Evolutionary conservation across 2,329 filamentous ascomycete species (phyloP).

Genomic region (Hypoxylon sp.): DNA sequence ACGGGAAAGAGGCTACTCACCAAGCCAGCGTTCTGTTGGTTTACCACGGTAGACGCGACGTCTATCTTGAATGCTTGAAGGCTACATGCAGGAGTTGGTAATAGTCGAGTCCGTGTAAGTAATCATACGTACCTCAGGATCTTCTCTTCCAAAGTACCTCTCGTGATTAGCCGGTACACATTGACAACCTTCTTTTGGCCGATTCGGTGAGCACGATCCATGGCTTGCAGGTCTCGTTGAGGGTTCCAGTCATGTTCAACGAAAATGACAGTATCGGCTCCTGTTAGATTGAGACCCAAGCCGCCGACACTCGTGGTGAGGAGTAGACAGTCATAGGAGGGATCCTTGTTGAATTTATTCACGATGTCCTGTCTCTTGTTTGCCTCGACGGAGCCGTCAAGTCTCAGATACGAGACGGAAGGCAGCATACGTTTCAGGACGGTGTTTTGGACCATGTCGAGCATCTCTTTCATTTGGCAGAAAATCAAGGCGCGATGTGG

Average conservation of each 20-base stretch:
- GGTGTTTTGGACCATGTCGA: constrained; percentile 97
- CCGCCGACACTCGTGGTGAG: constrained; percentile 96
- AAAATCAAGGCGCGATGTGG: constrained; percentile 96
- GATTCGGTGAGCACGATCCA: constrained; percentile 98
- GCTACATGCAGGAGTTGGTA: constrained; percentile 52
- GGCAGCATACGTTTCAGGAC: constrained; percentile 93
- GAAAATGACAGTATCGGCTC: constrained; percentile 98
- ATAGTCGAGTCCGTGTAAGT: neutral
- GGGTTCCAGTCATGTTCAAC: constrained; percentile 99
- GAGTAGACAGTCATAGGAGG: constrained; percentile 93
- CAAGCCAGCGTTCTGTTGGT: constrained; percentile 96
- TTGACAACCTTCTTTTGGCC: constrained; percentile 99
- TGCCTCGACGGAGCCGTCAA: constrained; percentile 93
- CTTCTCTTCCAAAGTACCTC: constrained; percentile 97
- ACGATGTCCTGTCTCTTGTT: constrained; percentile 96
- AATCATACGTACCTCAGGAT: constrained; percentile 72
- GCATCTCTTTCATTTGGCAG: constrained; percentile 99
- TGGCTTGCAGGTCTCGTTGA: constrained; percentile 97
- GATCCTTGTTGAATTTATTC: constrained; percentile 98
- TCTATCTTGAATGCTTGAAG: constrained; percentile 99
- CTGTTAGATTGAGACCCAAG: constrained; percentile 92
- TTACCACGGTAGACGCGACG: constrained; percentile 96
- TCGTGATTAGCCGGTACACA: constrained; percentile 95
- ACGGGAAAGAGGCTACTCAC: constrained; percentile 41
- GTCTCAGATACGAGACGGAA: constrained; percentile 90